These are phyloP conservation scores for Lobosporangium transversale DNA, from an alignment of 192 early-diverging fungal species.

Conservation along the genomic window DNA sequence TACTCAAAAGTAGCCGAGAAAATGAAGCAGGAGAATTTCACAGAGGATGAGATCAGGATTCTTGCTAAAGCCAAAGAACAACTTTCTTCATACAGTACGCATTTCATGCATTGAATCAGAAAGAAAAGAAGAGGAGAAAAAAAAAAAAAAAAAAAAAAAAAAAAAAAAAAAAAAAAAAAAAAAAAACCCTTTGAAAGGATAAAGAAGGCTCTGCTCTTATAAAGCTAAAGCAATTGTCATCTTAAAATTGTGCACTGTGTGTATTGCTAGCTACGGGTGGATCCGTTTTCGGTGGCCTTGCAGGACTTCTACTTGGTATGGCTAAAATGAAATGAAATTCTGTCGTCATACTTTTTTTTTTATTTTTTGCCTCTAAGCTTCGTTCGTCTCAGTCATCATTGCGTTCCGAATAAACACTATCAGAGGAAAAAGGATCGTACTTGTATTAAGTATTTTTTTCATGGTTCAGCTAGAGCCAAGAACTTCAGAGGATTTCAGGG, in stretches of 20 bases:
- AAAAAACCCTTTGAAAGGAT: not conserved
- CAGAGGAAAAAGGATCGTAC: too few species aligned
- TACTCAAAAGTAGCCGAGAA: constrained; percentile 36
- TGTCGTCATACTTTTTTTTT: not conserved
- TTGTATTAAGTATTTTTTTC: too few species aligned
- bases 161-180: too few species aligned
- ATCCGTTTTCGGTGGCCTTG: constrained; percentile 26
- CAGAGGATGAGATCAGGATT: constrained; percentile 49
- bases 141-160: too few species aligned
- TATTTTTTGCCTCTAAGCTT: not conserved
- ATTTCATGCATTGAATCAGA: too few species aligned
- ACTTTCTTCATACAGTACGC: constrained; percentile 38
- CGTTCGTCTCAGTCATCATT: too few species aligned
- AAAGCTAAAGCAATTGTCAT: too few species aligned
- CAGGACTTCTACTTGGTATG: constrained; percentile 40
- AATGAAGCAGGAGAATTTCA: constrained; percentile 47
- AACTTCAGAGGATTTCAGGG: constrained; percentile 29
- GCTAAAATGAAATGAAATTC: not conserved
- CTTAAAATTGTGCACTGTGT: too few species aligned
- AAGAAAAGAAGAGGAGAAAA: too few species aligned
- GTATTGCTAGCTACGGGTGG: constrained; percentile 26
- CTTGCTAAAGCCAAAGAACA: constrained; percentile 46
- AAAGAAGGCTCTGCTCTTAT: too few species aligned
- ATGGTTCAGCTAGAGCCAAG: constrained; percentile 40
- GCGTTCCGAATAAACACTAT: too few species aligned